These are phyloP conservation scores for Aspergillus unguis DNA, from an alignment of 2,329 filamentous ascomycete genomes.

Conservation along the genomic window DNA sequence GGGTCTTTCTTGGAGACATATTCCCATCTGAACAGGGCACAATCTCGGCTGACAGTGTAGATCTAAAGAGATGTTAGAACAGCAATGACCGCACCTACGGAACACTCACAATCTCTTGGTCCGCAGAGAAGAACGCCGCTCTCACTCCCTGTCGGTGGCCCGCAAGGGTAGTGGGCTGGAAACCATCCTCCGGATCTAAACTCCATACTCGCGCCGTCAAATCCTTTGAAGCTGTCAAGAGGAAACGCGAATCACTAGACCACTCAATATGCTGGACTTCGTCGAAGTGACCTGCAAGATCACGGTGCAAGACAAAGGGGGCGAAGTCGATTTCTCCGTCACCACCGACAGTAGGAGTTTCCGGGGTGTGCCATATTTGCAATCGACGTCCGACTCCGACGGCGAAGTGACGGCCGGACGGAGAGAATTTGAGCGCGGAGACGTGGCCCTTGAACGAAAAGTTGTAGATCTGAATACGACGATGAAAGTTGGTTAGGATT, in stretches of 20 bases:
- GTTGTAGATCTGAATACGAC: slow-evolving; percentile 83
- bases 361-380: slow-evolving; percentile 95
- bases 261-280: slow-evolving; percentile 82
- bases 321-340: slow-evolving; percentile 90
- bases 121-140: slow-evolving; percentile 93
- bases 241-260: slow-evolving; percentile 95
- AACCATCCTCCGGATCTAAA: slow-evolving; percentile 78
- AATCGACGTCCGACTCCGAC: slow-evolving; percentile 82
- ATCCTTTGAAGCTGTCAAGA: slow-evolving; percentile 87
- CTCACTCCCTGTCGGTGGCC: slow-evolving; percentile 88
- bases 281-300: slow-evolving; percentile 86
- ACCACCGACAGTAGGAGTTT: slow-evolving; percentile 73
- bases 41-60: slow-evolving; percentile 94
- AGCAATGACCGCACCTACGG: background rate
- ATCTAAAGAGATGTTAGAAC: slow-evolving; percentile 49
- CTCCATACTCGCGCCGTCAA: slow-evolving; percentile 95
- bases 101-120: slow-evolving; percentile 69
- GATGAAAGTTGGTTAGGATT: slow-evolving; percentile 84
- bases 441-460: slow-evolving; percentile 89
- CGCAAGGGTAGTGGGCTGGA: slow-evolving; percentile 81
- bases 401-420: slow-evolving; percentile 85
- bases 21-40: slow-evolving; percentile 92
- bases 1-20: slow-evolving; percentile 65
- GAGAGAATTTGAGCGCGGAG: slow-evolving; percentile 82
- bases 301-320: slow-evolving; percentile 84